A percentile compares a stretch with the other conserved stretches of the same genome.
Conservation (phyloP, 1,139 yeast species). For the Geotrichum aggregatum region DNA sequence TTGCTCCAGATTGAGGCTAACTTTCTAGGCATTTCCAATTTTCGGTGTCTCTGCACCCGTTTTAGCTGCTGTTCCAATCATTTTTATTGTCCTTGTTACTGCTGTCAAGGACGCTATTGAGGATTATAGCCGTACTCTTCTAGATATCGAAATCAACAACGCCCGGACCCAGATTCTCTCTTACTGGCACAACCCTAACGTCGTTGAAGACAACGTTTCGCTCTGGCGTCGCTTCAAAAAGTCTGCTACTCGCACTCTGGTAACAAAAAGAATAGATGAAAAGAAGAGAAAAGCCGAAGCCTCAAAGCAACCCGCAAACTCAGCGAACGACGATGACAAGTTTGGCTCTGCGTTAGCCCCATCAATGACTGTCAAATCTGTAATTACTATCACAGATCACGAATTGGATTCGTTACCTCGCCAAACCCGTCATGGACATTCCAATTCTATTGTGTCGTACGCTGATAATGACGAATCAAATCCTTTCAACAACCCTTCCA, state of each 20-base stretch:
- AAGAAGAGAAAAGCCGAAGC: slow-evolving; percentile 1
- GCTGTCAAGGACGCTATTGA: slow-evolving; percentile 92
- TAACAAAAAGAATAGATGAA: neutral
- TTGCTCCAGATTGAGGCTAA: slow-evolving; percentile 8
- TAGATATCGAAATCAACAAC: slow-evolving; percentile 83
- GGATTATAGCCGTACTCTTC: slow-evolving; percentile 77
- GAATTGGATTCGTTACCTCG: slow-evolving; percentile 21
- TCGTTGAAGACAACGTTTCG: slow-evolving; percentile 60
- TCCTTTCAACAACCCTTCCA: slow-evolving; percentile 15
- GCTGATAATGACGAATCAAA: slow-evolving; percentile 17
- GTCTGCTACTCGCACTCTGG: slow-evolving; percentile 38
- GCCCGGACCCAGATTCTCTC: slow-evolving; percentile 72
- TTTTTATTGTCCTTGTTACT: slow-evolving; percentile 83
- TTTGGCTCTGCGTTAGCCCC: slow-evolving; percentile 27
- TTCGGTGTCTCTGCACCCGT: slow-evolving; percentile 93
- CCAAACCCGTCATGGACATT: slow-evolving; percentile 14
- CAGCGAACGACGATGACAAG: slow-evolving; percentile 10
- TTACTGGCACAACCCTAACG: slow-evolving; percentile 72
- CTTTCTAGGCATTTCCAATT: slow-evolving; percentile 52
- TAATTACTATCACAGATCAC: slow-evolving; percentile 17
- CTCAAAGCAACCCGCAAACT: slow-evolving; percentile 1
- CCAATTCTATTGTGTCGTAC: slow-evolving; percentile 7
- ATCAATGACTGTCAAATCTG: slow-evolving; percentile 20
- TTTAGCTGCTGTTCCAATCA: slow-evolving; percentile 85
- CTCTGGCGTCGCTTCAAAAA: slow-evolving; percentile 66